A percentile compares a stretch with the other conserved stretches of the same genome.
Evolutionary conservation across 2,329 filamentous ascomycete genomes (phyloP).

Genomic region (Microcera coccophila): DNA sequence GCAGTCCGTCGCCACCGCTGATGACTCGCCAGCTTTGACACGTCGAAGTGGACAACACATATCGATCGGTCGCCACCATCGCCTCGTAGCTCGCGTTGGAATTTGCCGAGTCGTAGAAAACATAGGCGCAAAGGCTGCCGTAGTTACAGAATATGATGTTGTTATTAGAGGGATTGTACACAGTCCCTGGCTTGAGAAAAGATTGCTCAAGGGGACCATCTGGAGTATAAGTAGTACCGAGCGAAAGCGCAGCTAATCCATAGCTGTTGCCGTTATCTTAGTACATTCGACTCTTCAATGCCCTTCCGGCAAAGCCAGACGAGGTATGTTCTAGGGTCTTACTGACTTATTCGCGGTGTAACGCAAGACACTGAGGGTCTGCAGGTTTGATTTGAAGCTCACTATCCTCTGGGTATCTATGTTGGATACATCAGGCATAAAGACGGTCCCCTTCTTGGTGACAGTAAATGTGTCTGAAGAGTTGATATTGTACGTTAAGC

Average conservation of each 20-base stretch:
- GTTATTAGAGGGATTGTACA: neutral
- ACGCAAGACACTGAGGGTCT: slow-evolving; percentile 27
- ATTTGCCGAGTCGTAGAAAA: neutral
- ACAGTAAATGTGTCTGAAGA: slow-evolving; percentile 28
- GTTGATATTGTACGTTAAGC: slow-evolving; percentile 38
- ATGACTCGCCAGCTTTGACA: slow-evolving; percentile 33
- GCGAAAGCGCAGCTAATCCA: neutral
- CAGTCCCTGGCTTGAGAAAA: neutral
- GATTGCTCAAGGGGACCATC: neutral
- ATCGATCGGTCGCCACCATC: neutral
- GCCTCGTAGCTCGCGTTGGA: neutral
- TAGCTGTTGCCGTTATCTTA: neutral
- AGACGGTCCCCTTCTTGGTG: slow-evolving; percentile 28
- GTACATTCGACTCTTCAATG: neutral
- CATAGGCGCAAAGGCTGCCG: neutral
- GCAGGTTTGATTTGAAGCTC: slow-evolving; percentile 10
- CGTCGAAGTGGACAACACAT: slow-evolving; percentile 15
- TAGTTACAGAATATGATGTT: neutral
- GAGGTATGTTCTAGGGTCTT: neutral
- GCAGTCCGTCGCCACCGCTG: slow-evolving; percentile 29
- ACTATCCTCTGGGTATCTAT: slow-evolving; percentile 30
- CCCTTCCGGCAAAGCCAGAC: neutral
- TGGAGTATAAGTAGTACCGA: neutral
- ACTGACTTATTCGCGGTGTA: slow-evolving; percentile 37
- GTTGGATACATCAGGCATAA: slow-evolving; percentile 31